Evolutionary conservation across 345 rosid genomes (phyloP), one percentile per base, ranked within the genome.

Genomic region (Gossypium thurberi): DNA sequence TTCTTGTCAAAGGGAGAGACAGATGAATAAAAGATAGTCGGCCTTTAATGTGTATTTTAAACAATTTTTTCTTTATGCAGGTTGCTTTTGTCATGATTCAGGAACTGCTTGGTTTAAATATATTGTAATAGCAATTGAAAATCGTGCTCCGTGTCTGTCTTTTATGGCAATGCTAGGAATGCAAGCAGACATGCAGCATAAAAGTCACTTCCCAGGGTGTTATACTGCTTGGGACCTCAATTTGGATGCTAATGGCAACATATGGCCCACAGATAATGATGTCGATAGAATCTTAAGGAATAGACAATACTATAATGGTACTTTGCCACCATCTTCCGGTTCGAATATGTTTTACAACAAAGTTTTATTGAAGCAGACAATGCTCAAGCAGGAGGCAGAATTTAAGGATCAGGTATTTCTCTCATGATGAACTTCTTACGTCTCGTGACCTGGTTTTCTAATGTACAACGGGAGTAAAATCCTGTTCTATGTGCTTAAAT

Each of bases 341-440:
- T 76, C 69, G 62, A 79, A 77, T 65, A 62, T 76, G 62, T 76
- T 70, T 40, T 76, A 43, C 62, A 64, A 68, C 77, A 86, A 84
- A 76, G 89, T 76, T 64, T 51, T 69, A 59, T 6, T 86, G 61
- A 82, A 79, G 76, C 85, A 81, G 73, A 85, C 84, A 76, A 89
- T 87, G 80, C 89, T 89, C 59, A 82, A 78, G 44, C 93, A 89
- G 25, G 89, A 89, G 74, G 83, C 87, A 64, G 77, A 79, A 71
- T 87, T 87, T 78, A 82, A 62, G 80, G 78, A 83, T 74, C 93
- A 89, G 90, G 93, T 89, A 78, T 25, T 14, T 48, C 69, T 47
- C 26, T 47, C 59, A 9, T 23, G 21, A 42, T 3, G 43, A 46
- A 72, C 46, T 59, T 60, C 53, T 64, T 10, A 37, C 12, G 23